Conservation (phyloP, 2,329 filamentous ascomycete species). For the Metarhizium brunneum region DNA sequence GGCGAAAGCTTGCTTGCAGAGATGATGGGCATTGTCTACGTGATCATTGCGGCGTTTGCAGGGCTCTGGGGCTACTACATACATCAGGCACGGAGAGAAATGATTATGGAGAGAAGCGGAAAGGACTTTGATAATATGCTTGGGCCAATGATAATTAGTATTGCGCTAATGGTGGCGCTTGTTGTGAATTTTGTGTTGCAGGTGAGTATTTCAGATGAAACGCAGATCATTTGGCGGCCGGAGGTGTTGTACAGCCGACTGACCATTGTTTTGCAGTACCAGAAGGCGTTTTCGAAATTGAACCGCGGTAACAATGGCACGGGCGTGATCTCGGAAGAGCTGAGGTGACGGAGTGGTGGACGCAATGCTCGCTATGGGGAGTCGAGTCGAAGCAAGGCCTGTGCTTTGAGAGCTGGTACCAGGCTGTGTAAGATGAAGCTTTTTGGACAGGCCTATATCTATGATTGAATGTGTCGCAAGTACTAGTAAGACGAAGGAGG, state of each 20-base stretch:
- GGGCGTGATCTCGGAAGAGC: conserved; percentile 17
- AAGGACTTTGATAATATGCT: conserved; percentile 87
- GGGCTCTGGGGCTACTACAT: conserved; percentile 82
- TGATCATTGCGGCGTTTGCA: conserved; percentile 71
- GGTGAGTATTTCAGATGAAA: conserved; percentile 35
- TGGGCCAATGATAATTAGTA: conserved; percentile 75
- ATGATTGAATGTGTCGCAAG: no score
- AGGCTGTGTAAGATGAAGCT: background rate
- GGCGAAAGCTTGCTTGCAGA: conserved; percentile 69
- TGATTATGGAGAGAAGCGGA: conserved; percentile 80
- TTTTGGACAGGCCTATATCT: background rate
- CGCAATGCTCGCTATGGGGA: background rate
- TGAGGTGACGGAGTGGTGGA: conserved; percentile 13
- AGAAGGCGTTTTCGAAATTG: conserved; percentile 21
- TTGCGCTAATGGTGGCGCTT: conserved; percentile 68
- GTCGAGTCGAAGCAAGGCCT: no score
- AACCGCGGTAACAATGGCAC: conserved; percentile 9
- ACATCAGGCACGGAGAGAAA: conserved; percentile 61
- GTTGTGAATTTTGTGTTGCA: conserved; percentile 85
- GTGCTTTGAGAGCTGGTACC: background rate
- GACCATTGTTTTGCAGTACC: conserved; percentile 16
- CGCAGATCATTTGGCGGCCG: background rate
- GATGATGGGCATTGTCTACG: conserved; percentile 73
- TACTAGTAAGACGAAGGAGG: no score
- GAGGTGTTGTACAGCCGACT: background rate